Base-by-base conservation (phyloP, 2,329 filamentous ascomycete species). In the Cytospora piceae region DNA sequence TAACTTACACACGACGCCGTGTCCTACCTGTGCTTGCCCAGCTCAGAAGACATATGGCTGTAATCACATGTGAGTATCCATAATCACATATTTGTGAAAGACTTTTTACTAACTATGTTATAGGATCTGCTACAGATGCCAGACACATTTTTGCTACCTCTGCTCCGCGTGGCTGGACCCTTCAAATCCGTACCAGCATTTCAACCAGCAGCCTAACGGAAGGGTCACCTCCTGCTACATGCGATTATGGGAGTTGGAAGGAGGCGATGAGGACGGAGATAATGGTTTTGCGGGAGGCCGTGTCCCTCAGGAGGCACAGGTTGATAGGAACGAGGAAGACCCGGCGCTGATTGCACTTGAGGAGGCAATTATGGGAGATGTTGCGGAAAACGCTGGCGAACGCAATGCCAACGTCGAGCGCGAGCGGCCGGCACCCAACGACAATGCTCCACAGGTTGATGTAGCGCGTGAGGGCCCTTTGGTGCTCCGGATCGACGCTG, bases 141-240 rank as follows among this genome's bases (percentile, higher is more conserved):
- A 90, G 60, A 91, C 92, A 2, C 94, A 98, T 76, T 98, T 97
- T 75, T 99, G 95, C 80, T 98, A 98, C 71, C 84, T 98, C 1
- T 98, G 95, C 74, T 90, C 90, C 0, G 85, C 88, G n/a, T 98
- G 92, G 91, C 83, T 99, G 52, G 85, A 90, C 64, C 87, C 91
- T 0, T 82, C 80, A 22, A 95, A 97, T 71, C 94, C 94, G 1
- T 98, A 98, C 74, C 80, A 84, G 63, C 95, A 99, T 76, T 99
- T 94, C 80, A 97, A 97, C 74, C 83, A 87, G 32, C 78, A 80
- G 60, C 81, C 85, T 20, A 74, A 73, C 52, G 83, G 82, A 1
- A 77, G 77, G 53, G 71, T 79, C 37, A 91, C 87, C 1, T 81
- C 81, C 14, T 99, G 95, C 74, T 96, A 90, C 73, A 90, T 91